A percentile compares a stretch with the other conserved stretches of the same genome.
These are phyloP conservation scores for Ceratocystiopsis sp. DNA, from an alignment of 2,329 filamentous ascomycete species.

Conservation along the genomic window DNA sequence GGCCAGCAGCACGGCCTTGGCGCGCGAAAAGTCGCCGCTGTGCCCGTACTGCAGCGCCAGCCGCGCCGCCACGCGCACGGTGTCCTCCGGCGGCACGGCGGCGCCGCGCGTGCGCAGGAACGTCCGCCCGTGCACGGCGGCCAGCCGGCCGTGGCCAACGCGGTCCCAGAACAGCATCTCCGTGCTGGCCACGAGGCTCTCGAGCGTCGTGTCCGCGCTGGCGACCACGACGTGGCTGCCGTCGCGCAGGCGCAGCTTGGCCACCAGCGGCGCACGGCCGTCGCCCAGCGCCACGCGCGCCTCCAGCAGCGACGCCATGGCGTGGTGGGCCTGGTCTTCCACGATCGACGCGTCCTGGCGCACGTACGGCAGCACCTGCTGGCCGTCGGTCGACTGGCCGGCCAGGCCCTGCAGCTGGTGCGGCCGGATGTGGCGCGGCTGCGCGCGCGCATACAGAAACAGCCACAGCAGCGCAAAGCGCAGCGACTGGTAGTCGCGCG, in stretches of 20 bases:
- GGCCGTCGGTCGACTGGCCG: conserved; percentile 7
- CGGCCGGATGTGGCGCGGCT: conserved; percentile 28
- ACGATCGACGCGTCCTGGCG: conserved; percentile 6
- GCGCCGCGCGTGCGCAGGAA: conserved; percentile 57
- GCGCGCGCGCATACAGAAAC: conserved; percentile 64
- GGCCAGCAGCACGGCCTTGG: conserved; percentile 39
- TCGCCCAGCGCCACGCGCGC: conserved; percentile 7
- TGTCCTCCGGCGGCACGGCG: conserved; percentile 51
- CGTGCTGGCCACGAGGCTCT: conserved; percentile 7
- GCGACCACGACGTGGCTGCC: conserved; percentile 2
- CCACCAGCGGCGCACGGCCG: conserved; percentile 5
- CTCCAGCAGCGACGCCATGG: conserved; percentile 6
- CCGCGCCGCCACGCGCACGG: conserved; percentile 56
- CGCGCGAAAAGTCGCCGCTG: conserved; percentile 54
- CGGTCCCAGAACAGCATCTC: conserved; percentile 57
- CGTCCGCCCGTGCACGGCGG: conserved; percentile 48
- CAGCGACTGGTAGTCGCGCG: conserved; percentile 77
- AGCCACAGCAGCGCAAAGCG: conserved; percentile 96
- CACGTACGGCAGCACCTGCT: conserved; percentile 9
- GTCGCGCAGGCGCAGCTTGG: conserved; percentile 5
- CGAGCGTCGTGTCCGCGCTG: conserved; percentile 4
- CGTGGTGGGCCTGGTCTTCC: conserved; percentile 2
- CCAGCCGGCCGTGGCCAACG: conserved; percentile 43
- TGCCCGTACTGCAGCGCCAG: conserved; percentile 49
- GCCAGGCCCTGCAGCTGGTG: conserved; percentile 9